Evolutionary conservation across 2,329 filamentous ascomycete genomes (phyloP), one percentile per base, ranked within the genome.

Genomic region (Cercospora sojina): DNA sequence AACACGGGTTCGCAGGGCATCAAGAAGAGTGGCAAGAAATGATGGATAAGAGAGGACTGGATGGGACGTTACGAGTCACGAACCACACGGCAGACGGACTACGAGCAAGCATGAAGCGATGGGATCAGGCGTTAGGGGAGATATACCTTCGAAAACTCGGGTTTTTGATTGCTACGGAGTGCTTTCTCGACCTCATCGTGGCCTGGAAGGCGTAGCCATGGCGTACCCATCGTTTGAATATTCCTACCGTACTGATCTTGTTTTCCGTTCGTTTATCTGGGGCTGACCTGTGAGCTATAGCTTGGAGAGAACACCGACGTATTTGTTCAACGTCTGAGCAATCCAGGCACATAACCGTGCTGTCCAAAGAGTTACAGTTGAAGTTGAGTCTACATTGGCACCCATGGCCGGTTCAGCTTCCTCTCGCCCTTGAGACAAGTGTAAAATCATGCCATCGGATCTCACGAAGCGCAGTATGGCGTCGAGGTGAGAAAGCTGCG

Each of bases 21-120:
- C 84, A 97, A 97, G 89, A 97, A 97, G 88, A 95, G 91, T 69
- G 93, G 93, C 81, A 97, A 97, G 91, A 96, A 97, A 89, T 96
- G 31, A 60, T 47, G 32, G 49, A 47, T 10, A 16, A 1, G 9
- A 31, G 16, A 38, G 23, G 25, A 49, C 18, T 38, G 12, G 18
- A 47, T 18, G 43, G 29, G 43, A 59, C 31, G 47, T 35, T 18
- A 61, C 38, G 61, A 62, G 47, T 27, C 32, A 60, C 60, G 64
- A 67, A 27, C 16, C 61, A 53, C 20, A 64, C 60, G 60, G 65
- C 60, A 61, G 65, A 57, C 32, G 56, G 31, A 38, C 51, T 29
- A 25, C n/a, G 27, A 12, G 43, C 32, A 31, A 47, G 57, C 59
- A 41, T 55, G 61, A 38, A 25, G 57, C 49, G 61, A 64, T 55